Evolutionary conservation across 495 filamentous ascomycete genomes (phyloP).

Genomic region (Astrothelium macrocarpum): DNA sequence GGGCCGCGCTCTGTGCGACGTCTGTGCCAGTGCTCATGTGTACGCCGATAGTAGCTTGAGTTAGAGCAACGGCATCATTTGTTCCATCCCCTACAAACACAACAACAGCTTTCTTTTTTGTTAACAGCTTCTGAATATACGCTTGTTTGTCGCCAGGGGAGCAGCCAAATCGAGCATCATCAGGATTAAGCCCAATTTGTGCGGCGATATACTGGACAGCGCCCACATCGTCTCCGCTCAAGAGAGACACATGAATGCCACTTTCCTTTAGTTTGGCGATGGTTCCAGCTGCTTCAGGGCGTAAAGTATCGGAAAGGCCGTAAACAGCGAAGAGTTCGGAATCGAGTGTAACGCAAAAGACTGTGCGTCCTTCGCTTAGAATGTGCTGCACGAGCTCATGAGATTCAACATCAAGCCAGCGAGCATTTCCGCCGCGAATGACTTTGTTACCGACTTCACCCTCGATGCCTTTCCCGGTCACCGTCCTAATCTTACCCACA

Average conservation of each 20-base stretch:
- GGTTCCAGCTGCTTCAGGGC: constrained; percentile 44
- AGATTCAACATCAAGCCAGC: constrained; percentile 43
- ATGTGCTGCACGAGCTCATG: constrained; percentile 36
- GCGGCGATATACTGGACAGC: constrained; percentile 47
- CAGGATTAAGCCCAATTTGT: constrained; percentile 42
- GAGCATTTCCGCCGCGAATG: constrained; percentile 53
- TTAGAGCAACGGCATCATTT: constrained; percentile 68
- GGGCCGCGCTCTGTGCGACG: constrained; percentile 56
- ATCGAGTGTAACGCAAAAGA: constrained; percentile 53
- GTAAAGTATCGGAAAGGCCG: constrained; percentile 50
- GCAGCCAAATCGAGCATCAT: constrained; percentile 42
- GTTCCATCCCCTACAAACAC: constrained; percentile 73
- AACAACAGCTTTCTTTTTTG: constrained; percentile 31
- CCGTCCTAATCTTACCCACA: constrained; percentile 30
- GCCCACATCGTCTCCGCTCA: constrained; percentile 60
- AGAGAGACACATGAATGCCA: constrained; percentile 49
- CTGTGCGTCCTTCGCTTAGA: constrained; percentile 42
- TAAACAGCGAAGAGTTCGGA: constrained; percentile 44
- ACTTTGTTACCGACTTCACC: constrained; percentile 23
- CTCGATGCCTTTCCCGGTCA: constrained; percentile 47
- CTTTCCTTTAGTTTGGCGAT: constrained; percentile 44
- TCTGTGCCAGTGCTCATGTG: constrained; percentile 56
- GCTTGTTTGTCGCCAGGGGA: constrained; percentile 53
- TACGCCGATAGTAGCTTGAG: constrained; percentile 63
- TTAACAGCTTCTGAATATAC: constrained; percentile 44